These are phyloP conservation scores for Asclepias syriaca DNA, from an alignment of 257 asterid genomes.

Conservation along the genomic window DNA sequence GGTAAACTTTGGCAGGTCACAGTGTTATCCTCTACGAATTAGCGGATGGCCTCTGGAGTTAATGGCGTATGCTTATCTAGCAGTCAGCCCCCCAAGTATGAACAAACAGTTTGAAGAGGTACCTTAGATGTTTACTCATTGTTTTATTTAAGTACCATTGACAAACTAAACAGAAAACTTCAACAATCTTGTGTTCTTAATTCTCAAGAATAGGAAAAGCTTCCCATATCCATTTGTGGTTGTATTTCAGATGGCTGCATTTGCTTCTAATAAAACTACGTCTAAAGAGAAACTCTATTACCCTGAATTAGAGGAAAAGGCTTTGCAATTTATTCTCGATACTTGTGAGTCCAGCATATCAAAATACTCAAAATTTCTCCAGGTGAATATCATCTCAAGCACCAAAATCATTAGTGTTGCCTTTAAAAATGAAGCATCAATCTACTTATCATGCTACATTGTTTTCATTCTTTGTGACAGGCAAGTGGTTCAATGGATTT, in stretches of 20 bases:
- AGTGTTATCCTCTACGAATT: slow-evolving; percentile 76
- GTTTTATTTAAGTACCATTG: neutral
- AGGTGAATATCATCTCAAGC: slow-evolving; percentile 33
- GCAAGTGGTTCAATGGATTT: slow-evolving; percentile 87
- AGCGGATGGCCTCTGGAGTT: slow-evolving; percentile 93
- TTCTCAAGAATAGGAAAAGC: neutral
- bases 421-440: neutral
- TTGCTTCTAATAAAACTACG: slow-evolving; percentile 68
- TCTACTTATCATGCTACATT: neutral
- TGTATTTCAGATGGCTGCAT: slow-evolving; percentile 72
- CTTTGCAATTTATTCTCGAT: slow-evolving; percentile 74
- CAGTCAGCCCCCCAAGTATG: slow-evolving; percentile 88
- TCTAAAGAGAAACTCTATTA: slow-evolving; percentile 54
- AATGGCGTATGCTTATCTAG: slow-evolving; percentile 92
- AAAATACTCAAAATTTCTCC: slow-evolving; percentile 84
- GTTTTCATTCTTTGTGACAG: slow-evolving; percentile 23
- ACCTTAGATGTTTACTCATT: slow-evolving; percentile 5
- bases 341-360: slow-evolving; percentile 74
- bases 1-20: slow-evolving; percentile 46
- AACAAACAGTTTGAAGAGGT: slow-evolving; percentile 67
- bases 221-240: neutral
- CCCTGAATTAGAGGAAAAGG: slow-evolving; percentile 76
- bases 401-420: neutral
- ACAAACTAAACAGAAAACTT: neutral
- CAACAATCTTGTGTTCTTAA: neutral